Evolutionary conservation across 176 grass and related monocot species (phyloP), one percentile per base, ranked within the genome.

Genomic region (Lolium multiflorum): DNA sequence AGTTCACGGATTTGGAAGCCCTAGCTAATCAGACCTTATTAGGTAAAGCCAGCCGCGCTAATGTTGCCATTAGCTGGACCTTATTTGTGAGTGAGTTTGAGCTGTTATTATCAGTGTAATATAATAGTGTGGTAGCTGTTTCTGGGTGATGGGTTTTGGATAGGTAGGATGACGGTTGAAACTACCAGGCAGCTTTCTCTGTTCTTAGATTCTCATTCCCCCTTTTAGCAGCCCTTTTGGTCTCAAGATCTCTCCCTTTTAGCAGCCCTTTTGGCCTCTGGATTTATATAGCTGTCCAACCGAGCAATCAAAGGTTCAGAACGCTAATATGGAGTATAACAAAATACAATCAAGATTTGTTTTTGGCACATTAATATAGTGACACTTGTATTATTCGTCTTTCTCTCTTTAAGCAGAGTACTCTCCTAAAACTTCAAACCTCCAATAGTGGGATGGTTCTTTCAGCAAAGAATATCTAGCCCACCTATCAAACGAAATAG

Each of bases 101-200:
- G 62, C 61, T 43, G 63, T 46, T 54, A 62, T 71, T 31, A 63
- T 64, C 4, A 2, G 57, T 76, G 31, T 8, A 39, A 56, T 24
- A 56, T 38, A 25, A 61, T 61, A 28, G 9, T 13, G 31, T 13
- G 35, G 18, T 41, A 55, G 55, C 48, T 83, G 65, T 26, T 77
- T 38, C 56, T 81, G 85, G 78, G 54, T 83, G 71, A 82, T 83
- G 57, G 35, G 22, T 25, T 60, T 62, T 48, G 82, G 90, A 88
- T 81, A 9, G 77, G 89, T 81, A 56, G 77, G 89, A 88, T 46
- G 82, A 71, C 31, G 22, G 82, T 78, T 88, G 82, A 88, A 91
- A 73, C 90, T 14, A 85, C 82, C 86, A 16, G 57, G 4, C 63
- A 52, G 43, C 78, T 82, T 71, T 74, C 85, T 80, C 28, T 67